Evolutionary conservation across 73 alveolate genomes (phyloP).

Genomic region (Effrenium voratum): DNA sequence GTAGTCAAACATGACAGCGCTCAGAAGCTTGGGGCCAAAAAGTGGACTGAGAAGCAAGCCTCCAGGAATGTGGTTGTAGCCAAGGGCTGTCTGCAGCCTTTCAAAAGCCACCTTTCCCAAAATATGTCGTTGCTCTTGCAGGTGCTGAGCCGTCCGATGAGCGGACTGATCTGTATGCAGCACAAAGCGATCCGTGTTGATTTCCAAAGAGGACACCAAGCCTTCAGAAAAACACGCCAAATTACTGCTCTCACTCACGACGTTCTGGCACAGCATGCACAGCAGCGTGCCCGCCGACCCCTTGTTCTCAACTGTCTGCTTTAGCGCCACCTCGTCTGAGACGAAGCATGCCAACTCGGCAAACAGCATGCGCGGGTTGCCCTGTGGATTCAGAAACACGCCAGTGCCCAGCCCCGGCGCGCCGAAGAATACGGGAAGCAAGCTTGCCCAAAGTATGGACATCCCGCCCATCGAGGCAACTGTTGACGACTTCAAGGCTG

Average conservation of each 20-base stretch:
- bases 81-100: neutral
- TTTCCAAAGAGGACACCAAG: neutral
- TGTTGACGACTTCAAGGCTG: neutral
- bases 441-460: neutral
- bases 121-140: neutral
- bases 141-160: neutral
- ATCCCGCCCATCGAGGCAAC: neutral
- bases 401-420: neutral
- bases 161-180: neutral
- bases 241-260: neutral
- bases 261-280: neutral
- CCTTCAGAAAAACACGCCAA: neutral
- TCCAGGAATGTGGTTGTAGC: neutral
- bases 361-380: neutral
- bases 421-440: neutral
- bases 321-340: neutral
- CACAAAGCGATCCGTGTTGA: no score
- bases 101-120: neutral
- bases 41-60: neutral
- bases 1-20: neutral
- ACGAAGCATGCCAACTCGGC: neutral
- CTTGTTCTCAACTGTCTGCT: neutral
- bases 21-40: neutral
- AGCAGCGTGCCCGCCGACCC: neutral
- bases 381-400: neutral